phyloP scores from a whole-genome alignment of 2,329 filamentous ascomycete species.

The Lasiodiplodia citricola region DNA sequence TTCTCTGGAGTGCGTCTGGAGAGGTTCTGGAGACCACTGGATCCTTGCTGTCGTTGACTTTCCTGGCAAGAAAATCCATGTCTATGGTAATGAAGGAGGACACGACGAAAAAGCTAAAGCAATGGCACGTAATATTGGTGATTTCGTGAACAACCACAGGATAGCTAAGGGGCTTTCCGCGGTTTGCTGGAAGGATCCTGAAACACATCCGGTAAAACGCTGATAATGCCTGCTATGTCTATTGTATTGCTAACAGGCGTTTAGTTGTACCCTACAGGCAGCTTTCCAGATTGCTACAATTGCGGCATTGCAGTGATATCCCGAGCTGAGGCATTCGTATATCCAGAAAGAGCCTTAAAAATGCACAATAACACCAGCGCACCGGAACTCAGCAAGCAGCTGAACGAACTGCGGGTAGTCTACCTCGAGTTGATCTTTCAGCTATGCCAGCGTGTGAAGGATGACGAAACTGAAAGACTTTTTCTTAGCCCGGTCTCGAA shows the following conservation, averaged over 20 bases:
- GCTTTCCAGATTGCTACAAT: neutral
- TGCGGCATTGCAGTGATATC: neutral
- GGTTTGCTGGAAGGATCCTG: neutral
- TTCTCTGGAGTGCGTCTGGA: neutral
- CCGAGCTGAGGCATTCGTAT: constrained; percentile 1
- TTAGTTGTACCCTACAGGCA: neutral
- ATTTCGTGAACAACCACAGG: constrained; percentile 3
- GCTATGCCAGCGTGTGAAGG: neutral
- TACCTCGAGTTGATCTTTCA: neutral
- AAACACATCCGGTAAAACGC: neutral
- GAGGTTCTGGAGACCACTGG: neutral
- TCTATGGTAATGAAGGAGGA: neutral
- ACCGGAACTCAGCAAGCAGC: neutral
- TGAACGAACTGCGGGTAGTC: neutral
- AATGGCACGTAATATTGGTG: neutral
- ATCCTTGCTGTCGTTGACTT: neutral
- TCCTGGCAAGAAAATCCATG: neutral
- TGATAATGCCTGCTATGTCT: neutral
- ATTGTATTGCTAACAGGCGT: neutral
- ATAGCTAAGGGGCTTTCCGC: neutral
- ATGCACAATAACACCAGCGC: neutral
- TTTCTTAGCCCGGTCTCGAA: neutral
- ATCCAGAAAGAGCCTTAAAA: neutral
- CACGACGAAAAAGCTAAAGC: neutral
- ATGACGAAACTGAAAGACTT: neutral